A percentile compares a stretch with the other conserved stretches of the same genome.
Evolutionary conservation across 345 rosid genomes (phyloP).

Genomic region (Brassica nigra): DNA sequence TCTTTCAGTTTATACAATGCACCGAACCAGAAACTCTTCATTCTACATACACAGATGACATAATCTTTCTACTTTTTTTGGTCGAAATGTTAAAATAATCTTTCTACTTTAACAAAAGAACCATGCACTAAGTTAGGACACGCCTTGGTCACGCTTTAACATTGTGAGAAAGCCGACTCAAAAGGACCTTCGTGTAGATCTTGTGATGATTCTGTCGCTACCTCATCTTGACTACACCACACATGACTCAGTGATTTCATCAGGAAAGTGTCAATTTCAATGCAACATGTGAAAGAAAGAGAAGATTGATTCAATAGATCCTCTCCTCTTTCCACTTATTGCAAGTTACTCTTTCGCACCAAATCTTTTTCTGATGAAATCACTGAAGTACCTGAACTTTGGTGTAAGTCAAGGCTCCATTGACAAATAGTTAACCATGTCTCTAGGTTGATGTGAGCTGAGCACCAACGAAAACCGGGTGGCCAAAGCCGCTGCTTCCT

Average conservation of each 20-base stretch:
- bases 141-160: slow-evolving; percentile 17
- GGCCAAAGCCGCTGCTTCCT: slow-evolving; percentile 94
- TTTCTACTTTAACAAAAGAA: not conserved
- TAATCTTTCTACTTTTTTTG: not conserved
- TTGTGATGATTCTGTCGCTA: slow-evolving; percentile 14
- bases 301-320: not conserved
- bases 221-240: not conserved
- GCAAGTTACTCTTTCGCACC: slow-evolving; percentile 12
- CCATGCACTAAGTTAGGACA: slow-evolving; percentile 10
- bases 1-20: not conserved
- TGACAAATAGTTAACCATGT: slow-evolving; percentile 45
- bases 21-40: not conserved
- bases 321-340: not conserved
- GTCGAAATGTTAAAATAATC: not conserved
- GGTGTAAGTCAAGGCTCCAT: slow-evolving; percentile 37
- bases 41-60: not conserved
- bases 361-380: slow-evolving; percentile 21
- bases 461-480: slow-evolving; percentile 86
- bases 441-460: slow-evolving; percentile 75
- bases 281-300: not conserved
- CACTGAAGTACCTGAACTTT: not conserved
- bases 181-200: slow-evolving; percentile 6
- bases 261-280: not conserved
- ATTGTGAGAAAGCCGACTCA: slow-evolving; percentile 5
- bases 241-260: slow-evolving; percentile 8